A percentile compares a stretch with the other conserved stretches of the same genome.
phyloP scores from a whole-genome alignment of 148 eudicot species.

The Amaranthus cruentus region DNA sequence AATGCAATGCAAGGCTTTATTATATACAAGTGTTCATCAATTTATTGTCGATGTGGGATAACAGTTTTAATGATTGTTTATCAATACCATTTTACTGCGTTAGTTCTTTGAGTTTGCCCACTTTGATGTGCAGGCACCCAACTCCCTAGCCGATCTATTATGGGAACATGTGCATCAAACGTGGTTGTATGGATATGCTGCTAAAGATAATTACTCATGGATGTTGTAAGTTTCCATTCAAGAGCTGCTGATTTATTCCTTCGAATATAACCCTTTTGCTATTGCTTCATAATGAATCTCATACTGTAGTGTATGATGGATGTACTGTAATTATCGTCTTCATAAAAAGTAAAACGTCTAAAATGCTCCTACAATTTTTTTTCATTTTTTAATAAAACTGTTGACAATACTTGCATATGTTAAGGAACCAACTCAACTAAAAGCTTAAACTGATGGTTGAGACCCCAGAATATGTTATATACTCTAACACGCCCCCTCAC shows the following conservation, averaged over 20 bases:
- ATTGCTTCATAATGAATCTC: background rate
- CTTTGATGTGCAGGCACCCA: conserved; percentile 37
- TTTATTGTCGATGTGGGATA: too few species aligned
- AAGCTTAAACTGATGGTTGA: too few species aligned
- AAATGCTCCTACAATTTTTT: background rate
- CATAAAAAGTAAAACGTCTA: background rate
- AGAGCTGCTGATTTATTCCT: background rate
- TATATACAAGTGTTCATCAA: background rate
- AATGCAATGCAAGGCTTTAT: conserved; percentile 21
- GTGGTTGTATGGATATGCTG: conserved; percentile 40
- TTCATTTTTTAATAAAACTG: too few species aligned
- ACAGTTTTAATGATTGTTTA: too few species aligned
- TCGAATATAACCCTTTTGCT: background rate
- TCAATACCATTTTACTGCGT: background rate
- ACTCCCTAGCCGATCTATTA: conserved; percentile 41
- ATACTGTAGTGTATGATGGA: conserved; percentile 8
- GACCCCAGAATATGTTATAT: too few species aligned
- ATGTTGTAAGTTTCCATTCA: conserved; percentile 28
- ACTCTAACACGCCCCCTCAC: too few species aligned
- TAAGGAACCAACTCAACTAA: too few species aligned
- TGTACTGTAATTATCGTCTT: conserved; percentile 5
- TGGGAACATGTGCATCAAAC: conserved; percentile 80
- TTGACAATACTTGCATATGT: too few species aligned
- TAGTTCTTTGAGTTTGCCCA: conserved; percentile 4
- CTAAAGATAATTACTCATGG: conserved; percentile 40